A percentile compares a stretch with the other conserved stretches of the same genome.
Evolutionary conservation across 1,284 basidiomycete species (phyloP).

Genomic region (Trametes hirsuta): DNA sequence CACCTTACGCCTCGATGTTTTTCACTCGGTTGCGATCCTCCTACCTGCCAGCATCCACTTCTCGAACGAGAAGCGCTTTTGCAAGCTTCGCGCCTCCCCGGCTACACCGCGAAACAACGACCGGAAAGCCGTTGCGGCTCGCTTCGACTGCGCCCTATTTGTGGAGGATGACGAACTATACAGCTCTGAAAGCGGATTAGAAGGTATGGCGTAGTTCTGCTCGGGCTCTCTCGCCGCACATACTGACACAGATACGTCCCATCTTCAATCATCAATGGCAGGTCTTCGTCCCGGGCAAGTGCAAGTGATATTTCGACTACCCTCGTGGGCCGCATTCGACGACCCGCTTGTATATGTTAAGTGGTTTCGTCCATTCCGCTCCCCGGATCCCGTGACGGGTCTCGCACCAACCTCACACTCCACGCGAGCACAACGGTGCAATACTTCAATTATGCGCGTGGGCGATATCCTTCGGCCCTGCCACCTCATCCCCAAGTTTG

Average conservation of each 20-base stretch:
- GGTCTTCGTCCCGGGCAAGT: background rate
- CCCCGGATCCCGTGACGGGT: background rate
- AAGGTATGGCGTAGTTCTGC: background rate
- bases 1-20: background rate
- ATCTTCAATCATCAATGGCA: background rate
- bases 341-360: background rate
- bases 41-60: slow-evolving; percentile 1
- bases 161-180: background rate
- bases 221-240: too few relatives aligned
- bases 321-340: background rate
- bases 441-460: background rate
- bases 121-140: background rate
- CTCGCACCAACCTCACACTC: background rate
- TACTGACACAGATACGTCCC: too few relatives aligned
- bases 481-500: slow-evolving; percentile 3
- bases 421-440: background rate
- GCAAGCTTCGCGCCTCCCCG: slow-evolving; percentile 3
- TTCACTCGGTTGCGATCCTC: background rate
- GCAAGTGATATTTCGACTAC: background rate
- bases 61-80: background rate
- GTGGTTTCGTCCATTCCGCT: too few relatives aligned
- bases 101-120: background rate
- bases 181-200: background rate
- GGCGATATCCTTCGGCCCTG: background rate
- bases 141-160: too few relatives aligned